Percentiles rank a stretch among this genome's conserved stretches.
These are phyloP conservation scores for Arthroderma uncinatum DNA, from an alignment of 2,329 filamentous ascomycete species.

Conservation along the genomic window DNA sequence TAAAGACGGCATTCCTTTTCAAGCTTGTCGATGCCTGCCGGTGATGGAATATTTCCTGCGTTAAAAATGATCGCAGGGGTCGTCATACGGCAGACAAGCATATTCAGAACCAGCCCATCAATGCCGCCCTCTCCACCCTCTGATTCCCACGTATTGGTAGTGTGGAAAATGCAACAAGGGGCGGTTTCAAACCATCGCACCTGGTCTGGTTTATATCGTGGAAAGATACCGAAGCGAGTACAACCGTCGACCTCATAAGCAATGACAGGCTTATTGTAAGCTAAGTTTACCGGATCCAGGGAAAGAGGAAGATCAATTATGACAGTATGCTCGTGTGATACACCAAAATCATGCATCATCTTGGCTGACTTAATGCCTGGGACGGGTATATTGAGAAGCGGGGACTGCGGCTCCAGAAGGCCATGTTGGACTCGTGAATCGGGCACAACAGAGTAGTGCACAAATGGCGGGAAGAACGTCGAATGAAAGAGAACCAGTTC, in stretches of 20 bases:
- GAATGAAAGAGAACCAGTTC: constrained; percentile 59
- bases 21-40: constrained; percentile 24
- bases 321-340: constrained; percentile 50
- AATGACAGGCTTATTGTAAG: constrained; percentile 47
- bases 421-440: constrained; percentile 17
- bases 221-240: constrained; percentile 58
- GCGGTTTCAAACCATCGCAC: constrained; percentile 58
- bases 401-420: constrained; percentile 22
- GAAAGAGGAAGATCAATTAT: constrained; percentile 60
- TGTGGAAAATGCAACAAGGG: constrained; percentile 60
- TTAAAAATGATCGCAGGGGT: constrained; percentile 55
- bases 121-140: constrained; percentile 28
- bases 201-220: constrained; percentile 45
- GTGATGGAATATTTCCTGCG: constrained; percentile 51
- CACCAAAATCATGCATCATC: constrained; percentile 69
- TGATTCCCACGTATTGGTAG: constrained; percentile 64
- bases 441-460: constrained; percentile 54
- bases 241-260: constrained; percentile 26
- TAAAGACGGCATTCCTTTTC: constrained; percentile 59
- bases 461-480: constrained; percentile 53
- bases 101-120: constrained; percentile 42
- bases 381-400: constrained; percentile 44
- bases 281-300: constrained; percentile 51
- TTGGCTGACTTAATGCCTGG: constrained; percentile 53
- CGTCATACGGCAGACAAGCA: constrained; percentile 56